A percentile compares a stretch with the other conserved stretches of the same genome.
phyloP scores from a whole-genome alignment of 108 stramenopile genomes.

The Pseudonitzschia multistriata region DNA sequence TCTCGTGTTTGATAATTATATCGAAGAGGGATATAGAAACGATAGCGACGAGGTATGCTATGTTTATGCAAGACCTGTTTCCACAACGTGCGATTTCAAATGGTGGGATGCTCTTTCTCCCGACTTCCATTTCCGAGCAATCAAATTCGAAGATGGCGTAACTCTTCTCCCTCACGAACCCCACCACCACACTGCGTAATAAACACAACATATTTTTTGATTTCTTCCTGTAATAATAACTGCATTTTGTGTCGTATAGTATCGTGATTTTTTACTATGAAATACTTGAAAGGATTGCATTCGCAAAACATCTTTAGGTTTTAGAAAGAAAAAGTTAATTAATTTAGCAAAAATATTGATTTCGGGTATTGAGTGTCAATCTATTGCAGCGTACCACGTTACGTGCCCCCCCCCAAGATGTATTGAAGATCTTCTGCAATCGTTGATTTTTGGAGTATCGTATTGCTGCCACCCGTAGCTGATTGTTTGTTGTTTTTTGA shows the following conservation, averaged over 20 bases:
- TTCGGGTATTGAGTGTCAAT: not conserved
- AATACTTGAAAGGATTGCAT: too few relatives aligned
- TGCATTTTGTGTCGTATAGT: not conserved
- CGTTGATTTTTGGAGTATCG: conserved; percentile 25
- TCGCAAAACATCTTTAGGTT: too few relatives aligned
- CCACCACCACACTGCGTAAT: conserved; percentile 74
- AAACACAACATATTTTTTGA: not conserved
- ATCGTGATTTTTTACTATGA: too few relatives aligned
- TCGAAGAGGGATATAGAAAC: conserved; percentile 53
- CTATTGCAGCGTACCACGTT: not conserved
- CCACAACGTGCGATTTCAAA: conserved; percentile 74
- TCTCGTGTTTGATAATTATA: conserved; percentile 75
- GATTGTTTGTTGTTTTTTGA: not conserved
- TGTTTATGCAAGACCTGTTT: conserved; percentile 52
- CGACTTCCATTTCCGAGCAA: conserved; percentile 80
- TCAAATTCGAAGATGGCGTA: conserved; percentile 84
- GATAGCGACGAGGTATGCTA: conserved; percentile 55
- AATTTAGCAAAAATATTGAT: not conserved
- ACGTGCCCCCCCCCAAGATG: conserved; percentile 25
- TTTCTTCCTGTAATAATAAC: not conserved
- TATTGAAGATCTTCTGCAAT: conserved; percentile 33
- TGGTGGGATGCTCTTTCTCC: conserved; percentile 76
- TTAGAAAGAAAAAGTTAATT: not conserved
- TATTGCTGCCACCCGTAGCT: conserved; percentile 9
- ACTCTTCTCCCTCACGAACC: conserved; percentile 71